A percentile compares a stretch with the other conserved stretches of the same genome.
Evolutionary conservation across 2,329 filamentous ascomycete species (phyloP).

Genomic region (Pseudohalonectria lignicola): DNA sequence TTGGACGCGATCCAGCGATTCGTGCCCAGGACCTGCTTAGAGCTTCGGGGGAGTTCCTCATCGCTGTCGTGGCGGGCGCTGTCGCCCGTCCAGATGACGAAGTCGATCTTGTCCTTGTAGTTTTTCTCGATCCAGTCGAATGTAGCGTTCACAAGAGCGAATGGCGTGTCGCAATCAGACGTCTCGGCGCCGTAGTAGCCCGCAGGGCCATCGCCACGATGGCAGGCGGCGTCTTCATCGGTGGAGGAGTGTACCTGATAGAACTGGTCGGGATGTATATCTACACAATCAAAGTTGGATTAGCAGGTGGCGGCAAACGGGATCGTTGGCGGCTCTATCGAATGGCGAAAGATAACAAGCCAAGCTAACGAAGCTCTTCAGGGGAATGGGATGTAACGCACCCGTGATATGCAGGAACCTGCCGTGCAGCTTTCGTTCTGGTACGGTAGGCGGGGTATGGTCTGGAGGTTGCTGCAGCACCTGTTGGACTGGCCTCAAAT

Average conservation of each 20-base stretch:
- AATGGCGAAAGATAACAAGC: neutral
- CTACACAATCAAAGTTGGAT: slow-evolving; percentile 31
- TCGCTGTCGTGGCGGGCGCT: slow-evolving; percentile 85
- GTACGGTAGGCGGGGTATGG: slow-evolving; percentile 9
- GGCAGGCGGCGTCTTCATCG: slow-evolving; percentile 59
- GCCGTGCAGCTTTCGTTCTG: slow-evolving; percentile 46
- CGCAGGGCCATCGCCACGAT: slow-evolving; percentile 64
- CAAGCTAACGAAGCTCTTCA: neutral
- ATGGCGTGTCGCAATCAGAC: slow-evolving; percentile 79
- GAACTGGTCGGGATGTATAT: slow-evolving; percentile 83
- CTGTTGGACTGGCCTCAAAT: slow-evolving; percentile 7
- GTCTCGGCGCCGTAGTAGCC: slow-evolving; percentile 78
- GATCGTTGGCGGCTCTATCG: slow-evolving; percentile 5
- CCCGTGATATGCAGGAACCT: slow-evolving; percentile 84
- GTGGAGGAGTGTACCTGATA: slow-evolving; percentile 74
- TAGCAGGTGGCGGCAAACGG: no score
- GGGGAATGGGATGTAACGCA: slow-evolving; percentile 29
- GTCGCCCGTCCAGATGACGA: slow-evolving; percentile 89
- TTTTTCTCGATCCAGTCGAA: slow-evolving; percentile 80
- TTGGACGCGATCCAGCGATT: slow-evolving; percentile 69
- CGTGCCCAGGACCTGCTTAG: slow-evolving; percentile 62
- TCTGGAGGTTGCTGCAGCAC: slow-evolving; percentile 7
- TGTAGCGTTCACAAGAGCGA: slow-evolving; percentile 73
- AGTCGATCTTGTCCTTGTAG: slow-evolving; percentile 70
- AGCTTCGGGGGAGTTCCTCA: slow-evolving; percentile 63